Base-by-base conservation (phyloP, 208 protist species). In the Angomonas ambiguus region DNA sequence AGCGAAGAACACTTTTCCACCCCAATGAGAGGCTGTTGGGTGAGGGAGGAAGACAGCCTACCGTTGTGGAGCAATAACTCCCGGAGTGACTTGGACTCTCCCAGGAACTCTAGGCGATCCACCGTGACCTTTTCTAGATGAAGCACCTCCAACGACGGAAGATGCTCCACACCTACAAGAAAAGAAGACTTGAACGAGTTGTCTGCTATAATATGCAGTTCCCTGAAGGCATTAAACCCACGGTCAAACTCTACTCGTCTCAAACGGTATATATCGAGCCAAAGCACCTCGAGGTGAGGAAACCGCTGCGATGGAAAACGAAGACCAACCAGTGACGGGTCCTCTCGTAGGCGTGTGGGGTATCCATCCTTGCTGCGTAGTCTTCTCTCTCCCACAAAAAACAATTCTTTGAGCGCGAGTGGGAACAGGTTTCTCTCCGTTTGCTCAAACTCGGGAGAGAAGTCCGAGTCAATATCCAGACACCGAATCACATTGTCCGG, bases 191-290 rank as follows among this genome's bases (percentile, higher is more conserved):
- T 60, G 48, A 88, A 79, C 18, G 73, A 30, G 4, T 35, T 38
- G 42, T 88, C 82, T 24, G 77, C 58, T 1, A 82, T 55, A 8
- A 88, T 68, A 70, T 88, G 82, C 38, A 88, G 62, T 60, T 88
- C 82, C 8, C 76, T 72, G 33, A 88, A 42, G 24, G 57, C 56
- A 4, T 13, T 1, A 28, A 72, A 65, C 1, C 61, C 49, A 10
- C 11, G 27, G 20, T 60, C 55, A 11, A 73, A n/a, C 20, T n/a
- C 28, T 8, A 81, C 24, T 60, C 67, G 58, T 25, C 73, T 67
- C 33, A 87, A 45, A 6, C 65, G 71, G 49, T 71, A 72, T 5
- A 71, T 67, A 34, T 84, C 82, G n/a, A 88, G 28, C 82, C 82
- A 88, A 5, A 88, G 56, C 38, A 84, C 72, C 66, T 88, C 70